Evolutionary conservation across 2,329 filamentous ascomycete species (phyloP), one percentile per base, ranked within the genome.

Genomic region (Colletotrichum limetticola): DNA sequence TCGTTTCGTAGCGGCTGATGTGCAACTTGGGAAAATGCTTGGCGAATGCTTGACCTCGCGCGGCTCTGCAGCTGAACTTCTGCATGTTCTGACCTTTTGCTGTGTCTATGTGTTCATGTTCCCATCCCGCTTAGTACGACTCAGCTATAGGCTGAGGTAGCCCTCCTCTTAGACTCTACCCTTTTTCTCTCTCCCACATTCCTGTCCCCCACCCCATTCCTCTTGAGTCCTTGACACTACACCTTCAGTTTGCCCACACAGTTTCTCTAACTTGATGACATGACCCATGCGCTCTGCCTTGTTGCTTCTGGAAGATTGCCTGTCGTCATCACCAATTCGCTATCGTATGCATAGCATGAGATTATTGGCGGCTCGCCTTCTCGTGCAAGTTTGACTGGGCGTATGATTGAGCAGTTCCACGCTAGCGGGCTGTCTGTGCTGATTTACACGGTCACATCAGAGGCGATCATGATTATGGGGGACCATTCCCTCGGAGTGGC

Each of bases 1-100:
- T 24, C 55, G 60, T 70, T 72, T 70, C 66, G 66, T 70, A 53
- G 66, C 66, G 58, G 53, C 59, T 61, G 60, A 70, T 60, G 30
- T 69, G 66, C 58, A 35, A 70, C 66, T 28, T 65, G 70, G 60
- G 5, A 60, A 24, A 12, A 24, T 24, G 59, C 59, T 69, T 69
- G 66, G 59, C 59, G 57, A 53, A 69, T 69, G 66, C 66, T 70
- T 72, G 66, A 53, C 70, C 59, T 49, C 32, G 28, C 52, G 66
- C 59, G 66, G 59, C 70, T 72, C 53, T 68, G 42, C 53, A 55
- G 42, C 32, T 72, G 65, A 42, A 42, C 30, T 42, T 42, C 37
- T 42, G 37, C 37, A 19, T 42, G 37, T 30, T 19, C 37, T 30
- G 22, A 16, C 55, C 52, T 53, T 46, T 28, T n/a, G 30, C 14